Evolutionary conservation across 495 filamentous ascomycete species (phyloP).

Genomic region (Podospora conica): DNA sequence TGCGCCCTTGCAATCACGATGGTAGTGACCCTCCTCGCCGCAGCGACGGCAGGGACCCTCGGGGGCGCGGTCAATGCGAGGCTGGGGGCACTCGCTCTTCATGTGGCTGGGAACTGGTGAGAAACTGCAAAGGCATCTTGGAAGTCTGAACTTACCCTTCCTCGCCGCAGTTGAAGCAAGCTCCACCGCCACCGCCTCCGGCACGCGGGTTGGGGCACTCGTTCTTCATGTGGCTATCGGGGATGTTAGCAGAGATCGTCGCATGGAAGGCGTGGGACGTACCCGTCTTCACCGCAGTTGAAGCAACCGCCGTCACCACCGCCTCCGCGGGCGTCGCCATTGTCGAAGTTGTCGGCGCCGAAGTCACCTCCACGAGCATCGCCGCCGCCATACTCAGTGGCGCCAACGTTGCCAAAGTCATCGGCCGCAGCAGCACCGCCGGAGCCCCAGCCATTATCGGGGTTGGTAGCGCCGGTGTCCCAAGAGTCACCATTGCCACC

Average conservation of each 20-base stretch:
- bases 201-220: background rate
- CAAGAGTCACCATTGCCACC: background rate
- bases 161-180: constrained; percentile 6
- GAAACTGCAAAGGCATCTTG: background rate
- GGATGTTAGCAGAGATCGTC: background rate
- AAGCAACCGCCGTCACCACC: constrained; percentile 56
- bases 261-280: constrained; percentile 6
- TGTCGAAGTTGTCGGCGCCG: constrained; percentile 8
- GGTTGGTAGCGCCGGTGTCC: background rate
- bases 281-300: constrained; percentile 74
- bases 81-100: constrained; percentile 45
- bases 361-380: background rate
- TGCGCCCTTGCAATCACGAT: constrained; percentile 61
- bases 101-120: constrained; percentile 37
- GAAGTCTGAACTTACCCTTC: background rate
- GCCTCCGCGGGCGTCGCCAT: constrained; percentile 57
- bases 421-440: background rate
- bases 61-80: constrained; percentile 18
- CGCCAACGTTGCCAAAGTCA: background rate
- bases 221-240: background rate
- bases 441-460: background rate
- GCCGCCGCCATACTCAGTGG: background rate
- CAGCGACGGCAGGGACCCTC: constrained; percentile 66
- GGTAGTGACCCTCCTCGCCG: constrained; percentile 61
- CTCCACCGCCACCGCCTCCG: background rate